A percentile compares a stretch with the other conserved stretches of the same genome.
phyloP scores from a whole-genome alignment of 208 protist species.

The Acanthamoeba sp. region DNA sequence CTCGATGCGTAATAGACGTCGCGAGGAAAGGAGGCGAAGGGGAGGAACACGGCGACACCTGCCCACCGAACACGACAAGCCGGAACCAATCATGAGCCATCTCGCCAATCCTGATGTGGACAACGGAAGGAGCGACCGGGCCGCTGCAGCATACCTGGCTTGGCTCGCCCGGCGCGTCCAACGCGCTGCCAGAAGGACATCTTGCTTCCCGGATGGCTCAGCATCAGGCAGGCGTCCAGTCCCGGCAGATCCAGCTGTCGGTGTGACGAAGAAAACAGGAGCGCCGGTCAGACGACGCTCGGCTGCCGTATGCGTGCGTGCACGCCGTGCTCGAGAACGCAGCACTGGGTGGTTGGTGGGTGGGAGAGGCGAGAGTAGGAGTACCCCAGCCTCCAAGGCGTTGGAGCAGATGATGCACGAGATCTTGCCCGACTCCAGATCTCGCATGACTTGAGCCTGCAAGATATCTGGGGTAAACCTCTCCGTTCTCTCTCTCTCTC shows the following conservation, averaged over 20 bases:
- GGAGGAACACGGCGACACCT: constrained; percentile 22
- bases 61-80: neutral
- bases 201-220: constrained; percentile 38
- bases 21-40: neutral
- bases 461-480: too few species aligned
- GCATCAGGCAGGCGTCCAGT: neutral
- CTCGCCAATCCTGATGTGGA: too few species aligned
- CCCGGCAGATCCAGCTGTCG: constrained; percentile 18
- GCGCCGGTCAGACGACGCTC: neutral
- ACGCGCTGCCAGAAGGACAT: constrained; percentile 65
- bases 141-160: neutral
- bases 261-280: neutral
- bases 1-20: constrained; percentile 12
- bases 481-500: too few species aligned
- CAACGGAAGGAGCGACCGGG: neutral
- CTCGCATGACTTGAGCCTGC: constrained; percentile 15
- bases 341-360: too few species aligned
- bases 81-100: too few species aligned
- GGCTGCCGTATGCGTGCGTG: neutral
- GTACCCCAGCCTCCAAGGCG: constrained; percentile 40
- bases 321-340: too few species aligned
- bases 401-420: constrained; percentile 36
- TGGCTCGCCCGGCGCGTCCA: neutral
- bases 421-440: neutral
- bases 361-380: neutral